Conservation (phyloP, 495 filamentous ascomycete species). For the Paragyromitra xinjiangensis region DNA sequence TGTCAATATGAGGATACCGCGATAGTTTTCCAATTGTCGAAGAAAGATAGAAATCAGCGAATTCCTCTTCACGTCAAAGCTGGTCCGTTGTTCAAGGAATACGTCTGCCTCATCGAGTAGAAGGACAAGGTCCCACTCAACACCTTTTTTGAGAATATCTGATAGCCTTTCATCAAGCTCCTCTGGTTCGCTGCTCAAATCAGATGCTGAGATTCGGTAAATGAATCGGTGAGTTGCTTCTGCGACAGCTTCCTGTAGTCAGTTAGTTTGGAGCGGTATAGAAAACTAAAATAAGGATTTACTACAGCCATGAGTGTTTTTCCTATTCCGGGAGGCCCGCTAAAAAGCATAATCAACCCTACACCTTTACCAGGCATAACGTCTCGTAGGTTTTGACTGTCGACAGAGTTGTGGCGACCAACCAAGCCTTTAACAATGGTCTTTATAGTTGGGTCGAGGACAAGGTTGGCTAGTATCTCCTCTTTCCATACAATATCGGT, state of each 20-base stretch:
- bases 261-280: neutral
- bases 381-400: neutral
- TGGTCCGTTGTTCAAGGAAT: constrained; percentile 9
- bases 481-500: constrained; percentile 1
- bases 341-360: constrained; percentile 15
- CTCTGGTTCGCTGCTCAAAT: neutral
- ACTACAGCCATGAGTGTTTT: constrained; percentile 17
- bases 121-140: neutral
- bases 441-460: constrained; percentile 1
- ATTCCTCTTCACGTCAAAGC: constrained; percentile 3
- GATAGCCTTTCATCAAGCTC: neutral
- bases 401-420: neutral
- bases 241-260: constrained; percentile 4
- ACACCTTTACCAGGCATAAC: neutral
- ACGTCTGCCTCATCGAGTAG: constrained; percentile 11
- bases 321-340: constrained; percentile 14
- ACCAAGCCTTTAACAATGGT: constrained; percentile 12
- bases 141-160: neutral
- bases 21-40: constrained; percentile 8
- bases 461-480: neutral
- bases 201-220: neutral
- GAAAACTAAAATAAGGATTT: neutral
- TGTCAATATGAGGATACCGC: constrained; percentile 14
- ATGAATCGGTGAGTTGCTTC: constrained; percentile 7
- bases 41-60: constrained; percentile 9